These are phyloP conservation scores for Ogataea parapolymorpha DNA, from an alignment of 805 yeast genomes.

Conservation along the genomic window DNA sequence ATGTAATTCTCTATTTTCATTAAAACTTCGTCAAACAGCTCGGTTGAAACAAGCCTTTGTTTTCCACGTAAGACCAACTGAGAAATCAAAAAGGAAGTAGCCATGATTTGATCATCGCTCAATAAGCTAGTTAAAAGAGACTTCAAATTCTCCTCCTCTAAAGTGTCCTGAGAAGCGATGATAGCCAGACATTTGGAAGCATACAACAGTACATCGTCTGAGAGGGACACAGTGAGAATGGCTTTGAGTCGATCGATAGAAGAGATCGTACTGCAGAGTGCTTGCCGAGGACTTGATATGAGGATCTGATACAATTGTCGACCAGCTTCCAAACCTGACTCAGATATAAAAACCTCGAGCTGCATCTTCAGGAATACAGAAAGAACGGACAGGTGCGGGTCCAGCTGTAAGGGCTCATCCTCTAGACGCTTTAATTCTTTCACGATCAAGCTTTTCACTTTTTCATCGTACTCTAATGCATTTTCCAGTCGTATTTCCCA, in stretches of 20 bases:
- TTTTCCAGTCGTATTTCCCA: conserved; percentile 71
- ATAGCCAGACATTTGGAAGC: conserved; percentile 29
- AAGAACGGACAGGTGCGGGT: not conserved
- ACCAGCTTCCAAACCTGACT: not conserved
- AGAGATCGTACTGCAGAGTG: conserved; percentile 14
- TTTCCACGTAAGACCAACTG: conserved; percentile 39
- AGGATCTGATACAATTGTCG: conserved; percentile 24
- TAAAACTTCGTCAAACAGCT: conserved; percentile 12
- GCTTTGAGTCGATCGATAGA: conserved; percentile 15
- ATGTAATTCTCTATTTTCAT: conserved; percentile 23
- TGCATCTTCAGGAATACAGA: conserved; percentile 17
- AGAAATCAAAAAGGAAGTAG: conserved; percentile 45
- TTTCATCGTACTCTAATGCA: conserved; percentile 59
- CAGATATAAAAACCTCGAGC: conserved; percentile 1
- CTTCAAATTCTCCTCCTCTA: conserved; percentile 12
- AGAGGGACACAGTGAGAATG: conserved; percentile 17
- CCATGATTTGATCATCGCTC: conserved; percentile 21
- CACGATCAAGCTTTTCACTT: conserved; percentile 37
- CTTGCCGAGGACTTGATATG: conserved; percentile 21
- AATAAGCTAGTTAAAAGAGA: conserved; percentile 9
- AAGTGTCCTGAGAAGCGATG: conserved; percentile 36
- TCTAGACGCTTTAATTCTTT: conserved; percentile 14
- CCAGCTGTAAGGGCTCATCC: not conserved
- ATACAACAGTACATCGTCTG: conserved; percentile 24
- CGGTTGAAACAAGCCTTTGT: conserved; percentile 14